Base-by-base conservation (phyloP, 768 basidiomycete genomes). In the Zangia roseola region DNA sequence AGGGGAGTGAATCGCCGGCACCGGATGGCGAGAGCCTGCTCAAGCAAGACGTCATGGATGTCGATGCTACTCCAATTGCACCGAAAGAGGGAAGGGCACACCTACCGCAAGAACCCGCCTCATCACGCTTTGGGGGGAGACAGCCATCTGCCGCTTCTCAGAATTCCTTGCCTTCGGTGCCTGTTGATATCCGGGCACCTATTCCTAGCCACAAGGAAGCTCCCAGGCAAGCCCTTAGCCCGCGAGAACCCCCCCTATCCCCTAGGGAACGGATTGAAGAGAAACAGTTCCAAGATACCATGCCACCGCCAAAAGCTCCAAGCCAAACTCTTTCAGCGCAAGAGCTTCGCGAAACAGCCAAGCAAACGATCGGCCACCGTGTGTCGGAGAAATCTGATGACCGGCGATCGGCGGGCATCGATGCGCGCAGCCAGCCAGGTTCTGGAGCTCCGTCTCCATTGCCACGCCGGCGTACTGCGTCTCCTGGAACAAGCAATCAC, bases 291-390 rank as follows among this genome's bases (percentile, higher is more conserved):
- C 73, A 73, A 24, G 55, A 74, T 1, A 43, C 35, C n/a, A 91
- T 92, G 88, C 87, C 86, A 12, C 90, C 91, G 5, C 90, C 90
- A 16, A 75, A 72, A 21, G 81, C 75, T 40, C 90, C 90, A 2
- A 91, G 89, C 58, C 87, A 90, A 58, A 90, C 88, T 0, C 69
- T 73, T 6, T 86, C 85, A 10, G 88, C 88, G 1, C 86, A 90
- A 56, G 89, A 89, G 58, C 74, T 91, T 14, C 78, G 90, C 42
- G 87, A 88, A 62, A 89, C 86, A 3, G 89, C 88, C 6, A 86
- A 84, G 58, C 84, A 86, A 59, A 76, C 80, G 14, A 78, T 83
- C 36, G 64, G 63, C 30, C 74, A 64, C 16, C 66, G 72, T 31
- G 56, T 53, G 37, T 49, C 63, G 36, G 81, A 59, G 56, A 73